Percentiles rank a stretch among this genome's conserved stretches.
These are phyloP conservation scores for Hymenoscyphus fraxineus DNA, from an alignment of 2,329 filamentous ascomycete genomes.

Conservation along the genomic window DNA sequence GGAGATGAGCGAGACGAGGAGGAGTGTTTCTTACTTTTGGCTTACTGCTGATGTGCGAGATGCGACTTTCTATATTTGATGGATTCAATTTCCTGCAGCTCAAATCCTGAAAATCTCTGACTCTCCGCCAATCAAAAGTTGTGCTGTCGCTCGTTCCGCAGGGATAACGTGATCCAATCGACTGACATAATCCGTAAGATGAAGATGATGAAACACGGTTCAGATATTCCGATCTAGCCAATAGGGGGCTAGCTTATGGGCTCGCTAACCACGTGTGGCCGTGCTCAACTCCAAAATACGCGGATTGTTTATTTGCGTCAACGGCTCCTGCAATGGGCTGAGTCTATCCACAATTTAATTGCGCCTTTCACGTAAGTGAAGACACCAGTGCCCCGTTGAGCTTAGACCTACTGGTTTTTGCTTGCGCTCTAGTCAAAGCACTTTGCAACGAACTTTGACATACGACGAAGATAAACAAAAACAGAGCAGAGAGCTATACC, in stretches of 20 bases:
- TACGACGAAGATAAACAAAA: background rate
- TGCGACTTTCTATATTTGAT: background rate
- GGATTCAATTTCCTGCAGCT: background rate
- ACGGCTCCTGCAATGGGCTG: background rate
- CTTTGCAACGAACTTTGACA: background rate
- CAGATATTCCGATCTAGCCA: background rate
- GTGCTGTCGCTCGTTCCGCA: background rate
- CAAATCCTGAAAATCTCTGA: background rate
- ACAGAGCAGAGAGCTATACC: background rate
- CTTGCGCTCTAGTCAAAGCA: background rate
- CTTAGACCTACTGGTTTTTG: background rate
- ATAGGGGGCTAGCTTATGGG: background rate
- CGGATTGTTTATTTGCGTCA: background rate
- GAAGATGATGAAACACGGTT: background rate
- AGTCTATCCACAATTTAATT: background rate
- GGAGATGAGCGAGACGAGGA: background rate
- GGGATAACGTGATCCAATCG: background rate
- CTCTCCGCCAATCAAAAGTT: background rate
- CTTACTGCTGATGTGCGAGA: background rate
- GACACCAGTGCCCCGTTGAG: background rate
- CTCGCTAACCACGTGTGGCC: background rate
- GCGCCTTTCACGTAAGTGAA: constrained; percentile 2
- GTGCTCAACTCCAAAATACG: background rate
- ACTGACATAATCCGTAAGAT: background rate
- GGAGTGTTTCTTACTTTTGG: background rate